These are phyloP conservation scores for Trametes hirsuta DNA, from an alignment of 1,284 basidiomycete species.

Conservation along the genomic window DNA sequence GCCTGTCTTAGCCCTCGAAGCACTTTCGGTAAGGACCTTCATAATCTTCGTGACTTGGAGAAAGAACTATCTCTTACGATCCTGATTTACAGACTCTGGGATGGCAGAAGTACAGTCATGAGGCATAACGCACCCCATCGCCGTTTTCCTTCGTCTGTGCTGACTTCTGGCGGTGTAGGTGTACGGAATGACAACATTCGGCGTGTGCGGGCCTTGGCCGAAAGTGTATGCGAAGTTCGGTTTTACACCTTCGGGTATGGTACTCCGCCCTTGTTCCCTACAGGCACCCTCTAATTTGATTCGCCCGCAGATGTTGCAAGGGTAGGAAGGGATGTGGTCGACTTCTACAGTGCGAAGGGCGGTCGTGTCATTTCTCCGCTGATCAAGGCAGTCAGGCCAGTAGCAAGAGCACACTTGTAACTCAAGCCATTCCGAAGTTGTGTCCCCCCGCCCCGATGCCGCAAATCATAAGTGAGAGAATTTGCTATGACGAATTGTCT, in stretches of 20 bases:
- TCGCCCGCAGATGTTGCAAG: conserved; percentile 66
- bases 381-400: conserved; percentile 58
- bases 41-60: neutral
- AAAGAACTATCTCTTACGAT: conserved; percentile 1
- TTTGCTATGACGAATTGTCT: no score
- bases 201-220: conserved; percentile 90
- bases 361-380: conserved; percentile 79
- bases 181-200: conserved; percentile 81
- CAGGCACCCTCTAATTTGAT: conserved; percentile 1
- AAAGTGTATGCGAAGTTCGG: conserved; percentile 92
- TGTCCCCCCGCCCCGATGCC: no score
- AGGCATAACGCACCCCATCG: conserved; percentile 41
- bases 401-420: conserved; percentile 13
- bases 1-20: conserved; percentile 91
- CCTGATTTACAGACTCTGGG: conserved; percentile 59
- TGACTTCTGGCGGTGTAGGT: conserved; percentile 46
- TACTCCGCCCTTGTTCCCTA: neutral
- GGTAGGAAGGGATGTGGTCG: conserved; percentile 84
- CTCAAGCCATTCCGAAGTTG: no score
- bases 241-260: conserved; percentile 77
- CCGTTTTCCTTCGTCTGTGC: neutral
- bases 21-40: conserved; percentile 57
- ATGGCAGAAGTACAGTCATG: conserved; percentile 89
- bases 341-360: conserved; percentile 86
- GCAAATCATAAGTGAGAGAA: no score